These are phyloP conservation scores for Ustilago xerochloae DNA, from an alignment of 1,284 basidiomycete species.

Conservation along the genomic window DNA sequence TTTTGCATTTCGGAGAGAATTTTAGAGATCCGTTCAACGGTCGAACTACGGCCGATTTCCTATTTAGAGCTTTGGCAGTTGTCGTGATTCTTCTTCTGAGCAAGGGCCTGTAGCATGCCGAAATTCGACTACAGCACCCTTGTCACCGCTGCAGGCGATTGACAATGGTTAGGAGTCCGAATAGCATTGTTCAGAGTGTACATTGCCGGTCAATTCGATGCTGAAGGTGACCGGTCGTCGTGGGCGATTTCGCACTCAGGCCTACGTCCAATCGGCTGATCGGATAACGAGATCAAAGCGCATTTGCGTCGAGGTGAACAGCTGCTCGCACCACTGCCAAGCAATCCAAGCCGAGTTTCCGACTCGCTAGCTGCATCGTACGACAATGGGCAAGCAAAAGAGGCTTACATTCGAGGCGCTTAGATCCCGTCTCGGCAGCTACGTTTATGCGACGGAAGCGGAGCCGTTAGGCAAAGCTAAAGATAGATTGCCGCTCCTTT, in stretches of 20 bases:
- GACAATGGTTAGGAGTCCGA: neutral
- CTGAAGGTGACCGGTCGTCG: neutral
- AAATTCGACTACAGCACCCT: neutral
- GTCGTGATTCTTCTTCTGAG: neutral
- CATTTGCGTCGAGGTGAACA: neutral
- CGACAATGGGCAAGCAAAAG: neutral
- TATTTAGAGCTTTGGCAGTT: slow-evolving; percentile 1
- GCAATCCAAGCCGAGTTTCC: neutral
- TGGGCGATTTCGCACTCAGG: neutral
- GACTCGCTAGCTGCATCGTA: neutral
- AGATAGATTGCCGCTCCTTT: slow-evolving; percentile 2
- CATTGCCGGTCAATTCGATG: neutral
- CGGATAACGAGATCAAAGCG: neutral
- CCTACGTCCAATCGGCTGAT: neutral
- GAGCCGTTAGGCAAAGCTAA: neutral
- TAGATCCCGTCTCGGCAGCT: neutral
- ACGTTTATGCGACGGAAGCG: neutral
- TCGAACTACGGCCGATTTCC: neutral
- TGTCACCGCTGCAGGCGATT: too few species aligned
- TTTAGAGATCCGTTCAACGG: neutral
- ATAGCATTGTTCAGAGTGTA: neutral
- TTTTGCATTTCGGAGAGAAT: neutral
- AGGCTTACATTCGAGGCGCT: neutral
- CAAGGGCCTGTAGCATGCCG: neutral
- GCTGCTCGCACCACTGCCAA: neutral